Percentiles rank a stretch among this genome's conserved stretches.
Evolutionary conservation across 2,329 filamentous ascomycete species (phyloP).

Genomic region (Plectosphaerella plurivora): DNA sequence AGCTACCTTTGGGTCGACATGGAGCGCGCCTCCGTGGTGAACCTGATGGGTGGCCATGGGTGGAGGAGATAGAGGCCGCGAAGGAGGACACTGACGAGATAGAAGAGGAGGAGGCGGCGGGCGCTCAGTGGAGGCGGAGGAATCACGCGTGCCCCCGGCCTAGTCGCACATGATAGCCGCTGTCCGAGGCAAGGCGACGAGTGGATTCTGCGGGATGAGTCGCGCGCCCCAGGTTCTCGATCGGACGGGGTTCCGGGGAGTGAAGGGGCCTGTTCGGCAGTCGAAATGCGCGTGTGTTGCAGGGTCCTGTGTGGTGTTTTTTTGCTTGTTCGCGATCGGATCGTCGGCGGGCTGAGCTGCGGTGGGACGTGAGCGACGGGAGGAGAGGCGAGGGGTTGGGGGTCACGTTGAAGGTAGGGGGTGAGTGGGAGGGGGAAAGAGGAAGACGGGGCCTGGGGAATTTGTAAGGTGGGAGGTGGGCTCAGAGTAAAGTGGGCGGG

Average conservation of each 20-base stretch:
- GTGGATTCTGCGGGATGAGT: too few relatives aligned
- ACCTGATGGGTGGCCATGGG: conserved; percentile 2
- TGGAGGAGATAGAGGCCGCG: neutral
- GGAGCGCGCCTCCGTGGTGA: neutral
- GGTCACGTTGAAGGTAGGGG: neutral
- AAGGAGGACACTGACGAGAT: neutral
- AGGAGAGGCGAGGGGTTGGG: neutral
- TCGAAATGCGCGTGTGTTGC: too few relatives aligned
- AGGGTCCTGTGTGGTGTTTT: neutral
- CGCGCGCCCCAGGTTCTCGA: too few relatives aligned
- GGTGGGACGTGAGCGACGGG: neutral
- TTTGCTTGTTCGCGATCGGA: neutral
- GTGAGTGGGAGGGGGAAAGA: neutral
- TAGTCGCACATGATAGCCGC: too few relatives aligned
- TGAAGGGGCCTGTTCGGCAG: too few relatives aligned
- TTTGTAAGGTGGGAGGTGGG: neutral
- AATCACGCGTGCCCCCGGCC: too few relatives aligned
- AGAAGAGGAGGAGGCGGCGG: neutral
- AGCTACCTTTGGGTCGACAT: neutral
- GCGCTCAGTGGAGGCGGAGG: too few relatives aligned
- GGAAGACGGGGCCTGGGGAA: neutral
- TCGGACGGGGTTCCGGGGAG: too few relatives aligned
- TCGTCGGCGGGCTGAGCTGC: neutral
- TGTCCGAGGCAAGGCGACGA: too few relatives aligned
- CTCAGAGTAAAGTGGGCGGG: neutral